Percentiles rank a stretch among this genome's conserved stretches.
Conservation (phyloP, 768 basidiomycete genomes). For the Russula sp. region DNA sequence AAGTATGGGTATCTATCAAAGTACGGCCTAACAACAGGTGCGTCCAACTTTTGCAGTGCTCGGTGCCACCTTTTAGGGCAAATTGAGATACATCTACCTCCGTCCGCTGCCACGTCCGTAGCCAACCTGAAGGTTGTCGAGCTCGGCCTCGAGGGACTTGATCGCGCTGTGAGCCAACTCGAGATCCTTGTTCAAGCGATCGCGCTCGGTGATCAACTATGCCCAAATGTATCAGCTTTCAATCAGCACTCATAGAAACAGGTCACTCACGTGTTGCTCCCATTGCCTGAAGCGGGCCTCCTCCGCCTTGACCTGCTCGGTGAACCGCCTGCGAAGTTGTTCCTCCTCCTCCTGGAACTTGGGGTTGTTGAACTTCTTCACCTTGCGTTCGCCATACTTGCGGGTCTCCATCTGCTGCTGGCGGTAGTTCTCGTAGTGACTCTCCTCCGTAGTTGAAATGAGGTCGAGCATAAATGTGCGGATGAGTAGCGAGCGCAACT, state of each 20-base stretch:
- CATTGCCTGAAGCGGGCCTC: constrained; percentile 97
- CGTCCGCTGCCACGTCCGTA: constrained; percentile 69
- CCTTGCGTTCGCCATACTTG: constrained; percentile 97
- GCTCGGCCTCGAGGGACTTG: constrained; percentile 84
- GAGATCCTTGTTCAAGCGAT: constrained; percentile 98
- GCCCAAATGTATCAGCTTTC: constrained; percentile 20
- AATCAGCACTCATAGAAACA: neutral
- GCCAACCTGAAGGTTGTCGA: constrained; percentile 83
- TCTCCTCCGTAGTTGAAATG: constrained; percentile 91
- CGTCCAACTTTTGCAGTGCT: constrained; percentile 1
- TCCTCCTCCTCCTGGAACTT: constrained; percentile 99
- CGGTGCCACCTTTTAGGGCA: neutral
- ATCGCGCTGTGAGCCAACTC: constrained; percentile 88
- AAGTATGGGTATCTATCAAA: constrained; percentile 18
- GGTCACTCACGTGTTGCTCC: constrained; percentile 85
- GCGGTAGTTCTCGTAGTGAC: constrained; percentile 96
- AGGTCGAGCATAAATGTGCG: constrained; percentile 98
- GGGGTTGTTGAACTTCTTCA: constrained; percentile 97
- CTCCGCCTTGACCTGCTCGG: constrained; percentile 99
- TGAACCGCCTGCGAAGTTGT: constrained; percentile 91
- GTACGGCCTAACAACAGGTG: neutral
- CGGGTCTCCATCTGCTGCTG: constrained; percentile 99
- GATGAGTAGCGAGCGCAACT: constrained; percentile 89
- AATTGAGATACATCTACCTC: constrained; percentile 34
- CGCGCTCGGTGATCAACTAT: constrained; percentile 95